A percentile compares a stretch with the other conserved stretches of the same genome.
Conservation (phyloP, 306 rosid genomes). For the Acacia crassicarpa region DNA sequence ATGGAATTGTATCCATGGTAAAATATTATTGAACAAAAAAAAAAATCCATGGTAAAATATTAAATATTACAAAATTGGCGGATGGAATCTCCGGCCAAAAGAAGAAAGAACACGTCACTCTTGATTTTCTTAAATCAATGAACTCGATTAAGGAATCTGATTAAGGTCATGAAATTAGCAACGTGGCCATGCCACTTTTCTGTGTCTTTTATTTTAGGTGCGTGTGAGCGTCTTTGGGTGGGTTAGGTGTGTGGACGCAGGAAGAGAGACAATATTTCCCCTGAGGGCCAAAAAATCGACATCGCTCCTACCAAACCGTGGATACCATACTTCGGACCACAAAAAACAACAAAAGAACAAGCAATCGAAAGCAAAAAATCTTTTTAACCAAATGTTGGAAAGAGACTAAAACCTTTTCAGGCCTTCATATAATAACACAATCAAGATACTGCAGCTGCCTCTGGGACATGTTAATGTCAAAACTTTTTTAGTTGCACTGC, state of each 20-base stretch:
- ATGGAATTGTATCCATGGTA: background rate
- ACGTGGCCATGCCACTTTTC: background rate
- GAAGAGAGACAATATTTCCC: background rate
- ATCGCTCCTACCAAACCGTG: background rate
- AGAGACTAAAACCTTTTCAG: constrained; percentile 29
- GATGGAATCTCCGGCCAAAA: background rate
- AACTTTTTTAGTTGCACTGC: background rate
- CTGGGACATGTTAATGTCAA: constrained; percentile 24
- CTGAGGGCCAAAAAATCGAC: background rate
- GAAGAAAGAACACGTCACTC: background rate
- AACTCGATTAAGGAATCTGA: background rate
- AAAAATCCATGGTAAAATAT: background rate
- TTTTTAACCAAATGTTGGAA: background rate
- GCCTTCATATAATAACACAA: constrained; percentile 44
- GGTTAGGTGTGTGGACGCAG: background rate
- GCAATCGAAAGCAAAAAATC: background rate
- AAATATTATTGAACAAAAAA: no score
- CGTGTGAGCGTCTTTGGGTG: background rate
- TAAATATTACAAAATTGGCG: background rate
- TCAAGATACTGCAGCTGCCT: constrained; percentile 32
- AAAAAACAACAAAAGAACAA: constrained; percentile 2
- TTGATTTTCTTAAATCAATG: background rate
- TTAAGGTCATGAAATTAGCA: background rate
- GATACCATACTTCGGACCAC: constrained; percentile 1
- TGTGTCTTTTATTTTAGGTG: background rate